These are phyloP conservation scores for Paracoccidioides lutzii DNA, from an alignment of 2,329 filamentous ascomycete species.

Conservation along the genomic window DNA sequence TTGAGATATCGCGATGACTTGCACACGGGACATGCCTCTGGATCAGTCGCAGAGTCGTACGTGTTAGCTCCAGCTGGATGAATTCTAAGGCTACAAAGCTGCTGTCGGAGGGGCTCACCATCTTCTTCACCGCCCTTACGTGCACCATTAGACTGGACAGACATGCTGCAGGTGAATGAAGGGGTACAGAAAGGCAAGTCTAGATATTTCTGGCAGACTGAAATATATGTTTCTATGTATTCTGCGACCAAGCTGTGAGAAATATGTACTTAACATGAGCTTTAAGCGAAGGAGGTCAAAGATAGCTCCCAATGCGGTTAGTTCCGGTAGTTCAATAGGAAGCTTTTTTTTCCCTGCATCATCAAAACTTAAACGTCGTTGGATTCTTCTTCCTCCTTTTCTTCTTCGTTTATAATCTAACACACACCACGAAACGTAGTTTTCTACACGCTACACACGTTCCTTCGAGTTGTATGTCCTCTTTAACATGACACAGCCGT, in stretches of 20 bases:
- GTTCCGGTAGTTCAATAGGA: neutral
- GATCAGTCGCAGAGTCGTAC: neutral
- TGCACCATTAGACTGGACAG: slow-evolving; percentile 20
- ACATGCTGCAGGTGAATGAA: slow-evolving; percentile 15
- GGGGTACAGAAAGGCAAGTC: neutral
- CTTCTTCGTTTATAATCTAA: no score
- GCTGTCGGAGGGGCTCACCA: slow-evolving; percentile 13
- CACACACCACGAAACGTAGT: no score
- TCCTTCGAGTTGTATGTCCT: neutral
- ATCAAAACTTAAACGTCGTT: neutral
- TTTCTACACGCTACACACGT: neutral
- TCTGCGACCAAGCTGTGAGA: neutral
- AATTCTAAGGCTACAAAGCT: neutral
- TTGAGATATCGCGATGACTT: slow-evolving; percentile 95
- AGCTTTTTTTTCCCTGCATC: neutral
- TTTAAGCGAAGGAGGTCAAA: no score
- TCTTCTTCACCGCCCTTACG: slow-evolving; percentile 30
- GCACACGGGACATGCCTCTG: slow-evolving; percentile 90
- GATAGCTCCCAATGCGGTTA: no score
- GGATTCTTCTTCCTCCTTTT: no score
- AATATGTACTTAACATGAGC: no score
- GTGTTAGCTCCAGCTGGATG: neutral
- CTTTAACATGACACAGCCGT: slow-evolving; percentile 7
- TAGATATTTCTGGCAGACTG: neutral
- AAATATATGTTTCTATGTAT: neutral